Evolutionary conservation across 257 asterid genomes (phyloP), one percentile per base, ranked within the genome.

Genomic region (Solanum chmielewskii): DNA sequence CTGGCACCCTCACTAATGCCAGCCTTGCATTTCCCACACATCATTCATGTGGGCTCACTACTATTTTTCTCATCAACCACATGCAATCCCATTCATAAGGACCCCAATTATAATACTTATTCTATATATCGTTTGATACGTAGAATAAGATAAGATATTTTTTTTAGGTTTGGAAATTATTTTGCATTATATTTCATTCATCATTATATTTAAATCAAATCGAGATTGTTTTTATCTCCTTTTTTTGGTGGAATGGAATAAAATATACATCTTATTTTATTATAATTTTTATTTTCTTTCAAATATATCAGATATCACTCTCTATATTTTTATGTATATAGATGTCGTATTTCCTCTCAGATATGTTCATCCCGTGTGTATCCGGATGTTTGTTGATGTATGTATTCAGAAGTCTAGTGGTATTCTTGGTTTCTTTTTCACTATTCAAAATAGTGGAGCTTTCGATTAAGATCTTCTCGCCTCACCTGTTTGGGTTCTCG

Each of bases 1-100:
- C 96, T 95, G 98, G 98, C 98, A 91, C 90, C 73, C 91, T 89
- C 86, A 93, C 94, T 94, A 95, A 92, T 91, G 97, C 96, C 98
- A 95, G 98, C 92, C 98, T 93, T 92, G 95, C 95, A 92, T 60
- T 92, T 91, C 84, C 93, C 90, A 90, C 89, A 88, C 94, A 94
- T 95, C 92, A 94, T 93, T 95, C 93, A 88, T 42, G 59, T 90
- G 96, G 98, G 91, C 9, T 94, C 97, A 86, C 3, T 35, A 13
- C 59, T 89, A 66, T 64, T 86, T 86, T 71, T 85, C 87, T 71
- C 91, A 86, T 78, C 95, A 92, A 87, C 93, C 94, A 91, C 97
- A 91, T 93, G 98, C 95, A 92, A 88, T 64, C 83, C 91, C 89
- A 60, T 44, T 76, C 52, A 80, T 89, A 87, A 74, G 73, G 69